phyloP scores from a whole-genome alignment of 2,329 filamentous ascomycete species.

The Monosporascus ibericus region DNA sequence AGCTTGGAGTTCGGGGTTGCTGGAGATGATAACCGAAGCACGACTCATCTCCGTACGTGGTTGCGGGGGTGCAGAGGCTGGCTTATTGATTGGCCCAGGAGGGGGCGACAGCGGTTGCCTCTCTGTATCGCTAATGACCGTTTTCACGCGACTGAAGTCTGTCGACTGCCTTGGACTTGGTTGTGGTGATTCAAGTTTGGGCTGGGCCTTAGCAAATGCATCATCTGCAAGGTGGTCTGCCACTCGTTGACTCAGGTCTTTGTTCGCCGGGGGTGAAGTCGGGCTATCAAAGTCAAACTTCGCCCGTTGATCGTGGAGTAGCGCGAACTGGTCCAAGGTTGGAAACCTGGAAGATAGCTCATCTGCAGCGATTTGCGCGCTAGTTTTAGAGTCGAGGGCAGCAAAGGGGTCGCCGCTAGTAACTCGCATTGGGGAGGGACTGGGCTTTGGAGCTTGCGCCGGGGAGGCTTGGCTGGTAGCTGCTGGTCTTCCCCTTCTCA shows the following conservation, averaged over 20 bases:
- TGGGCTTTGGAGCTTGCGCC: slow-evolving; percentile 46
- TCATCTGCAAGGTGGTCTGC: slow-evolving; percentile 77
- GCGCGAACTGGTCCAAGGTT: slow-evolving; percentile 84
- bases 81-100: slow-evolving; percentile 23
- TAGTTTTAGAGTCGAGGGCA: slow-evolving; percentile 67
- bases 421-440: slow-evolving; percentile 63
- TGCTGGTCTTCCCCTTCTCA: slow-evolving; percentile 77
- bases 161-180: slow-evolving; percentile 25
- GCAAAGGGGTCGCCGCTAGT: slow-evolving; percentile 80
- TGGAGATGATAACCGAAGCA: slow-evolving; percentile 59
- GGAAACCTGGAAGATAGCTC: slow-evolving; percentile 84
- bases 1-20: slow-evolving; percentile 54
- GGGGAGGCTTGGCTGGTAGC: slow-evolving; percentile 29
- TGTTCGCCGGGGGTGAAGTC: slow-evolving; percentile 40
- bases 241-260: slow-evolving; percentile 58
- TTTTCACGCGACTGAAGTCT: slow-evolving; percentile 26
- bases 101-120: slow-evolving; percentile 26
- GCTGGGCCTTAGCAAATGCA: slow-evolving; percentile 57
- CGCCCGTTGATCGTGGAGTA: slow-evolving; percentile 75
- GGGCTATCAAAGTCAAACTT: slow-evolving; percentile 76
- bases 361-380: slow-evolving; percentile 52
- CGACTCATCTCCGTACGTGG: slow-evolving; percentile 44
- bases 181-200: slow-evolving; percentile 17
- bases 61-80: slow-evolving; percentile 34
- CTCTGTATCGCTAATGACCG: slow-evolving; percentile 15